Evolutionary conservation across 1,284 basidiomycete species (phyloP), one percentile per base, ranked within the genome.

Genomic region (Microbotryum scabiosae): DNA sequence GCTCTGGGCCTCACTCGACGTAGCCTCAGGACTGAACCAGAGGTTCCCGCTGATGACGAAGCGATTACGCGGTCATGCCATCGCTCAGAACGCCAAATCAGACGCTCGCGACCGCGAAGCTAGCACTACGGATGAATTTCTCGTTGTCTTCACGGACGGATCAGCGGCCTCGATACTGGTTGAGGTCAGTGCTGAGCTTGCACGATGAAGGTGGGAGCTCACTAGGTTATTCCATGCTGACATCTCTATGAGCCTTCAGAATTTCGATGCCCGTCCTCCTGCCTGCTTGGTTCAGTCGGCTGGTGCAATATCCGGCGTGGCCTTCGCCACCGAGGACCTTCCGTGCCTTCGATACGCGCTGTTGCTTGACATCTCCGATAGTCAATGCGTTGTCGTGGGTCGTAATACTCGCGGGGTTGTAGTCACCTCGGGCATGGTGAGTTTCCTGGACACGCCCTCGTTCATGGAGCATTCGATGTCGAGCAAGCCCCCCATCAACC

Each of bases 201-300:
- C 20, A 3, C 36, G 12, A 41, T 41, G 8, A 30, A 41, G 36
- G 16, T 41, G 36, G 3, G 14, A 41, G 14, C 14, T 5, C 12
- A 41, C 36, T 12, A 12, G 36, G 25, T 10, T 30, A 25, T 8
- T 46, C 41, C 43, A 21, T 28, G 25, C 16, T 47, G 30, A 18
- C 23, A 44, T 26, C 14, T 41, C 18, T 32, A n/a, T 0, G 36
- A 10, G 14, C 36, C 18, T 21, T 2, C 59, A 83, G 90, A 91
- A 93, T 74, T 84, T 94, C 64, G 89, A 93, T 71, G 81, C 86
- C n/a, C 82, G 86, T 66, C 90, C 91, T 6, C 90, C 90, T 2
- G 91, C 90, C 1, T 78, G 93, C 9, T 79, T 93, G 43, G 23
- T 55, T 5, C 54, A 58, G 6, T 30, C 50, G n/a, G 62, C 47